phyloP scores from a whole-genome alignment of 1,139 yeast species.

The Kazachstania sp. region DNA sequence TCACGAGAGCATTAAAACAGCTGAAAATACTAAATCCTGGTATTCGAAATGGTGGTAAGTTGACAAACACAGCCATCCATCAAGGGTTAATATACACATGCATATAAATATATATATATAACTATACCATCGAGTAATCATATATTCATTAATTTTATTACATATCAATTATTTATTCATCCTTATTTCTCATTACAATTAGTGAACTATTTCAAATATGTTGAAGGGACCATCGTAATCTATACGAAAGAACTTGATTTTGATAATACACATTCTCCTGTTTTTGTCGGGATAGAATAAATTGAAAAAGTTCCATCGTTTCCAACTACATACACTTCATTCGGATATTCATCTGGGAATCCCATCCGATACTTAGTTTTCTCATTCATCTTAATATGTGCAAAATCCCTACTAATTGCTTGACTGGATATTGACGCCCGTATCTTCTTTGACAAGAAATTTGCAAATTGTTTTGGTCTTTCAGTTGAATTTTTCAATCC shows the following conservation, averaged over 20 bases:
- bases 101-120: neutral
- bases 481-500: constrained; percentile 8
- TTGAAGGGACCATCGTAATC: too few relatives aligned
- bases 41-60: neutral
- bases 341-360: constrained; percentile 28
- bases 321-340: constrained; percentile 24
- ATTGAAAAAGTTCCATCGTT: constrained; percentile 25
- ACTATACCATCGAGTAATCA: neutral
- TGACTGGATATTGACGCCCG: constrained; percentile 27
- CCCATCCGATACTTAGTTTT: constrained; percentile 20
- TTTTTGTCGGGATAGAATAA: constrained; percentile 23
- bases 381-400: constrained; percentile 23
- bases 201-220: too few relatives aligned
- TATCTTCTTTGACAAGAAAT: constrained; percentile 20
- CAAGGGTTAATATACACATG: too few relatives aligned
- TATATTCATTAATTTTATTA: neutral
- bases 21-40: constrained; percentile 3
- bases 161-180: neutral
- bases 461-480: constrained; percentile 21
- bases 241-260: constrained; percentile 20
- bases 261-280: constrained; percentile 25
- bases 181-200: too few relatives aligned
- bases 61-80: neutral
- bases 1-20: neutral
- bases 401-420: constrained; percentile 25